Conservation (phyloP, 164 flowering plant species). For the Sedum album region DNA sequence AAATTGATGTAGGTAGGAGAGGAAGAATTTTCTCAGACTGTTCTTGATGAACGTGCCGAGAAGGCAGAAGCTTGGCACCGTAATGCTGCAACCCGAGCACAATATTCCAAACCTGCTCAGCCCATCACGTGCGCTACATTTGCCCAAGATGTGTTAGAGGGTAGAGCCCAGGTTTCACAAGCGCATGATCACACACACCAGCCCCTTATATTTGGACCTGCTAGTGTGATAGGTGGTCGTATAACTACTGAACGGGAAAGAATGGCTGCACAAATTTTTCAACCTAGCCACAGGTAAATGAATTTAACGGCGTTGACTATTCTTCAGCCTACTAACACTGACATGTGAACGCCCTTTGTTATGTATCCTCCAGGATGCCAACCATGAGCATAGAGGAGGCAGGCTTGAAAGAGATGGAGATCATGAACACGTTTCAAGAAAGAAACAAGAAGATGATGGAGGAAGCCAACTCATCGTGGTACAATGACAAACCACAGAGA, state of each 20-base stretch:
- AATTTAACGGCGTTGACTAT: not conserved
- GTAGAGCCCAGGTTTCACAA: conserved; percentile 70
- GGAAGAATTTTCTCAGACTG: conserved; percentile 34
- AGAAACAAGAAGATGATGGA: conserved; percentile 46
- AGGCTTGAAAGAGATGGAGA: conserved; percentile 84
- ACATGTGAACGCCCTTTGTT: not conserved
- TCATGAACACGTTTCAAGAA: conserved; percentile 95
- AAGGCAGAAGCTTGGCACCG: conserved; percentile 89
- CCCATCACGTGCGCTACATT: conserved; percentile 98
- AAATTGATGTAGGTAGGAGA: conserved; percentile 52
- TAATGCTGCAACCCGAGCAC: conserved; percentile 54
- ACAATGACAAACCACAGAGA: conserved; percentile 43
- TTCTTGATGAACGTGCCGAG: conserved; percentile 70
- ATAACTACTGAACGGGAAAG: conserved; percentile 74
- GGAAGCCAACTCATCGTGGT: conserved; percentile 91
- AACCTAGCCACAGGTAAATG: conserved; percentile 70
- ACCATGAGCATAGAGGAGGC: conserved; percentile 99
- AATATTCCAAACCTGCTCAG: conserved; percentile 57
- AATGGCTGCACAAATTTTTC: conserved; percentile 89
- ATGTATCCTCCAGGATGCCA: conserved; percentile 48
- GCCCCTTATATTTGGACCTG: conserved; percentile 85
- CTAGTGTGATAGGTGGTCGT: conserved; percentile 63
- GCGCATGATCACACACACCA: conserved; percentile 87
- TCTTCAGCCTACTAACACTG: not conserved
- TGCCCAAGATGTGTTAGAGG: conserved; percentile 98